Evolutionary conservation across 2,329 filamentous ascomycete species (phyloP).

Genomic region (Xylaria hypoxylon): DNA sequence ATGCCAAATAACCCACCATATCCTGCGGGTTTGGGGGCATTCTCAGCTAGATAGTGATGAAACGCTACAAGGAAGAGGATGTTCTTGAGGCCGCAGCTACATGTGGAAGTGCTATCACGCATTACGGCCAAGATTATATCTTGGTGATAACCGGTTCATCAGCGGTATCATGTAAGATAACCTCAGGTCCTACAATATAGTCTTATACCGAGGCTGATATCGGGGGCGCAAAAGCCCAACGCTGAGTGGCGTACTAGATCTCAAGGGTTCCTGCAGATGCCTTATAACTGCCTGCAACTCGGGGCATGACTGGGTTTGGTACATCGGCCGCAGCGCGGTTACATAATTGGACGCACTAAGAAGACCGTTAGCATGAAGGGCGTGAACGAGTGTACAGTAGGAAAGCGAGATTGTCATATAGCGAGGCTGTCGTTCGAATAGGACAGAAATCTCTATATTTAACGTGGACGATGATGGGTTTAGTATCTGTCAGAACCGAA

Average conservation of each 20-base stretch:
- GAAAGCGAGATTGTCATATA: neutral
- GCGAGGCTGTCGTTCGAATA: neutral
- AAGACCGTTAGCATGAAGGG: slow-evolving; percentile 4
- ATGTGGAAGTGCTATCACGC: slow-evolving; percentile 5
- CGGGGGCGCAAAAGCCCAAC: slow-evolving; percentile 3
- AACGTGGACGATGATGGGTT: neutral
- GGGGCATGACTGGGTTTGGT: slow-evolving; percentile 8
- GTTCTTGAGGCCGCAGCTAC: neutral
- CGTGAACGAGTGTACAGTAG: neutral
- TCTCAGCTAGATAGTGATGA: neutral
- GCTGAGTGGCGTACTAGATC: slow-evolving; percentile 13
- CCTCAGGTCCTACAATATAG: neutral
- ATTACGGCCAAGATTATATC: slow-evolving; percentile 6
- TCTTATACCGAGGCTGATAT: slow-evolving; percentile 21
- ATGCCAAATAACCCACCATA: slow-evolving; percentile 12
- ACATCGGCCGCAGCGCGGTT: slow-evolving; percentile 28
- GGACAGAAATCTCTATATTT: neutral
- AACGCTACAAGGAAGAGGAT: neutral
- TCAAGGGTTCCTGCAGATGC: slow-evolving; percentile 36
- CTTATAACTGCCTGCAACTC: slow-evolving; percentile 22
- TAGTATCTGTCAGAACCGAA: neutral
- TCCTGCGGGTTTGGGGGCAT: slow-evolving; percentile 8
- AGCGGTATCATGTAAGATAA: neutral
- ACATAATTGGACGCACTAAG: slow-evolving; percentile 27
- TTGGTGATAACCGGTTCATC: neutral